These are phyloP conservation scores for Penicillium oxalicum DNA, from an alignment of 2,329 filamentous ascomycete genomes.

Conservation along the genomic window DNA sequence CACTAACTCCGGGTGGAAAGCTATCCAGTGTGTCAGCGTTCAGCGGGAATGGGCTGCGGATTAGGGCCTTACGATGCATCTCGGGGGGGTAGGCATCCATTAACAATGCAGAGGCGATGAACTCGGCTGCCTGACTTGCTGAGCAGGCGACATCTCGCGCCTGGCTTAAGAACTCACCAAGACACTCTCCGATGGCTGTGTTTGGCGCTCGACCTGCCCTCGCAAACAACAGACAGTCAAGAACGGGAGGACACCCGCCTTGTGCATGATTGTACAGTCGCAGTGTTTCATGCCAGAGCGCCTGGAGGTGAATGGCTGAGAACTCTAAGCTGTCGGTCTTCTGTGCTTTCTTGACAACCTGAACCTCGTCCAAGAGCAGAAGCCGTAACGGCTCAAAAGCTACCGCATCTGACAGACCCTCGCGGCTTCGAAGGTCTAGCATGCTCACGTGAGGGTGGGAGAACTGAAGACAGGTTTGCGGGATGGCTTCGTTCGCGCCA, in stretches of 20 bases:
- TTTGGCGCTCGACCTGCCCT: conserved; percentile 4
- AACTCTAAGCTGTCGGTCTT: conserved; percentile 1
- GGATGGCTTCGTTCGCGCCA: neutral
- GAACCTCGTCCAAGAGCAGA: conserved; percentile 7
- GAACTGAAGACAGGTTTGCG: neutral
- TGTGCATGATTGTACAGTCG: no score
- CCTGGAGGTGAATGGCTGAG: conserved; percentile 10
- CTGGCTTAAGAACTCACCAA: conserved; percentile 4
- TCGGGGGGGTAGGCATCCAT: conserved; percentile 19
- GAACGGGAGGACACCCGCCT: neutral
- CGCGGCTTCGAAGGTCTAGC: conserved; percentile 11
- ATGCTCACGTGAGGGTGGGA: no score
- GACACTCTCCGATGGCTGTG: neutral
- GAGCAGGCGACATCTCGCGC: neutral
- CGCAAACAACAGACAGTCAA: neutral
- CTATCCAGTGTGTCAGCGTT: no score
- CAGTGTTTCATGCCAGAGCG: conserved; percentile 1
- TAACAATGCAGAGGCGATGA: conserved; percentile 15
- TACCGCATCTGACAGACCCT: conserved; percentile 8
- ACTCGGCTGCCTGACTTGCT: neutral
- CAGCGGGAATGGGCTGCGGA: no score
- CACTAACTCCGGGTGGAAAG: no score
- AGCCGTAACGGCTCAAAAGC: conserved; percentile 13
- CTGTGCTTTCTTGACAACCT: conserved; percentile 4
- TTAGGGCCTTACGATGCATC: conserved; percentile 15